Base-by-base conservation (phyloP, 2,329 filamentous ascomycete genomes). In the Penicillium sp. region DNA sequence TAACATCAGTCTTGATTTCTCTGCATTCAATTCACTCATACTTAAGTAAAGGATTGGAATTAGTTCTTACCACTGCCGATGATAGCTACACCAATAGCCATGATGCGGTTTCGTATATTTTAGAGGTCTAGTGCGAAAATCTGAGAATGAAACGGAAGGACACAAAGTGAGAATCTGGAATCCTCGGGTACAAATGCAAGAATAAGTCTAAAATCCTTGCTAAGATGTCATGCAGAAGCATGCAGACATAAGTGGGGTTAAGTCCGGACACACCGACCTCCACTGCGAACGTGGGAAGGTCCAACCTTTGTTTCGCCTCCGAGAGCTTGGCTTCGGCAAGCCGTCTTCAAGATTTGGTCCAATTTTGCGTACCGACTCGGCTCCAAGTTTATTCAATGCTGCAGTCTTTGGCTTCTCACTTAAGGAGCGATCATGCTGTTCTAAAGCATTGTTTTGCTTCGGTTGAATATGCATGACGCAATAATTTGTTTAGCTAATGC, bases 61-160 rank as follows among this genome's bases (percentile, higher is more conserved):
- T n/a, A 29, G 53, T 27, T 56, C 63, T 39, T 67, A 77, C 76
- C 83, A 67, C 80, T 82, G 33, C 83, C 83, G 39, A 85, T 77
- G 27, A 85, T 77, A 14, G 82, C 83, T 16, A 85, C 75, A 27
- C 79, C 78, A 46, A 80, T 74, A 48, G 70, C 48, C 74, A 77
- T 53, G 23, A 37, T 29, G 14, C 4, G 19, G 11, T 39, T 50
- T 44, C n/a, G 26, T 31, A 11, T 33, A 33, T n/a, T 29, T 13
- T 3, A 23, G 19, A 23, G 11, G 9, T 3, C 1, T 39, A 19
- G 14, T 14, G 13, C 5, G 31, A 19, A 42, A 25, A 21, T 3
- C n/a, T 27, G 27, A 29, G 1, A 10, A 3, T 26, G 2, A 29
- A 29, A 19, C 19, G 19, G 19, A 19, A 19, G 19, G 1, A 19